Percentiles rank a stretch among this genome's conserved stretches.
Conservation (phyloP, 2,329 filamentous ascomycete genomes). For the Calonectria leucothoes region DNA sequence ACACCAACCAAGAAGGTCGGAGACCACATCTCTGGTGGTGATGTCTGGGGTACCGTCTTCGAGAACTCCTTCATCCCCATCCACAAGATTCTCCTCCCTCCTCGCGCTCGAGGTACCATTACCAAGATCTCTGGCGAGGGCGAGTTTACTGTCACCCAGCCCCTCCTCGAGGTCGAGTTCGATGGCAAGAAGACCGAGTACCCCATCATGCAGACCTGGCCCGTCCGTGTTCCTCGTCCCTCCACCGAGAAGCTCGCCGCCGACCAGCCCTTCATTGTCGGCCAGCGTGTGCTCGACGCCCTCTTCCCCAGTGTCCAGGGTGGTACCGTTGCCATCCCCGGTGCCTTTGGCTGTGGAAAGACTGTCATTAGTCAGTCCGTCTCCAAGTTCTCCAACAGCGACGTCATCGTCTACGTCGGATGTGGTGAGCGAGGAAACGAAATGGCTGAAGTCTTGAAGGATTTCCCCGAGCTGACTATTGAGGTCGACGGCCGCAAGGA, state of each 20-base stretch:
- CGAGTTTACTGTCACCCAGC: conserved; percentile 92
- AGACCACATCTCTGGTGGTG: conserved; percentile 95
- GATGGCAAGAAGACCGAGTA: conserved; percentile 95
- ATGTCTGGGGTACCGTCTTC: conserved; percentile 93
- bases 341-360: conserved; percentile 98
- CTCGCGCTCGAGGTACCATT: conserved; percentile 90
- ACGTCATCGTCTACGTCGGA: conserved; percentile 98
- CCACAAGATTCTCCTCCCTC: conserved; percentile 93
- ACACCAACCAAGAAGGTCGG: conserved; percentile 92
- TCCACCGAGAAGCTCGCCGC: conserved; percentile 92
- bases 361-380: conserved; percentile 99
- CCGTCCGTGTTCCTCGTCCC: conserved; percentile 94
- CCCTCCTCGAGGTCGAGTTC: conserved; percentile 96
- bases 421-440: conserved; percentile 94
- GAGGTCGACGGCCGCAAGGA: conserved; percentile 94
- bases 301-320: conserved; percentile 97
- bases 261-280: conserved; percentile 92
- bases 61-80: conserved; percentile 96
- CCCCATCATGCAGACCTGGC: conserved; percentile 99
- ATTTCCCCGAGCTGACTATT: conserved; percentile 98
- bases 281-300: conserved; percentile 94
- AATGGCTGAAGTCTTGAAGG: conserved; percentile 99
- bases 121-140: conserved; percentile 91
- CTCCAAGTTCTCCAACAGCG: conserved; percentile 99
- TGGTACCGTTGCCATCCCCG: conserved; percentile 97